phyloP scores from a whole-genome alignment of 1,139 yeast genomes.

The Candida pseudocylindracea region DNA sequence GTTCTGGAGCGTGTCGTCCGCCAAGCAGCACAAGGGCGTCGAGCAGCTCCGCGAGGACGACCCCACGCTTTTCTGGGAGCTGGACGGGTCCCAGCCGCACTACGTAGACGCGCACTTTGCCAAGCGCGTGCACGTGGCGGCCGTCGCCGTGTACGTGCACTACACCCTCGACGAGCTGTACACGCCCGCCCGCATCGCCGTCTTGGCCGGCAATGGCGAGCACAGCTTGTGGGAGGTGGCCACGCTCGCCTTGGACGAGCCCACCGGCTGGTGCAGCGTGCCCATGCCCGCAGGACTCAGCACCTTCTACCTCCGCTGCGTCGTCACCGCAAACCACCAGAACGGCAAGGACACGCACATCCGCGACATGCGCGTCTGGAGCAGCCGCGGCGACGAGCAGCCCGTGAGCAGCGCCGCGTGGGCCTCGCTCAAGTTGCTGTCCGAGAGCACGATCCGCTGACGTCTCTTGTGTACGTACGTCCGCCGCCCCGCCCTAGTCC shows the following conservation, averaged over 20 bases:
- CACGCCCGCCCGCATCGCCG: constrained; percentile 55
- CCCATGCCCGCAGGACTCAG: constrained; percentile 39
- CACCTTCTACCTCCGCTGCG: constrained; percentile 48
- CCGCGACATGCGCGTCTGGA: constrained; percentile 35
- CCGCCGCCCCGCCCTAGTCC: constrained; percentile 9
- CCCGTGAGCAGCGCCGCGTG: too few species aligned
- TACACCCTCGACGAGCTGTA: constrained; percentile 67
- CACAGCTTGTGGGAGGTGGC: constrained; percentile 68
- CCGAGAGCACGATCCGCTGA: too few species aligned
- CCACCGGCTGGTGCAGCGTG: constrained; percentile 69
- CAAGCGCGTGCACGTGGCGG: constrained; percentile 47
- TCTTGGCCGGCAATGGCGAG: constrained; percentile 65
- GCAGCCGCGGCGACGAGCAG: constrained; percentile 1
- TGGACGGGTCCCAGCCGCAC: constrained; percentile 88
- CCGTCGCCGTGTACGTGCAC: constrained; percentile 52
- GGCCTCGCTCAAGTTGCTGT: too few species aligned
- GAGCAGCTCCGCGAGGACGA: constrained; percentile 52
- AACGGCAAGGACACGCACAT: constrained; percentile 93
- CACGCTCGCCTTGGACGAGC: constrained; percentile 39
- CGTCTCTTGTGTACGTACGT: too few species aligned
- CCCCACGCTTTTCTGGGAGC: constrained; percentile 75
- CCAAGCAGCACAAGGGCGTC: constrained; percentile 53
- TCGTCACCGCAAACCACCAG: constrained; percentile 70
- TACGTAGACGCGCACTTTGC: constrained; percentile 60
- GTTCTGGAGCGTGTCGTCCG: constrained; percentile 67